Base-by-base conservation (phyloP, 2,329 filamentous ascomycete species). In the Fusarium concolor region DNA sequence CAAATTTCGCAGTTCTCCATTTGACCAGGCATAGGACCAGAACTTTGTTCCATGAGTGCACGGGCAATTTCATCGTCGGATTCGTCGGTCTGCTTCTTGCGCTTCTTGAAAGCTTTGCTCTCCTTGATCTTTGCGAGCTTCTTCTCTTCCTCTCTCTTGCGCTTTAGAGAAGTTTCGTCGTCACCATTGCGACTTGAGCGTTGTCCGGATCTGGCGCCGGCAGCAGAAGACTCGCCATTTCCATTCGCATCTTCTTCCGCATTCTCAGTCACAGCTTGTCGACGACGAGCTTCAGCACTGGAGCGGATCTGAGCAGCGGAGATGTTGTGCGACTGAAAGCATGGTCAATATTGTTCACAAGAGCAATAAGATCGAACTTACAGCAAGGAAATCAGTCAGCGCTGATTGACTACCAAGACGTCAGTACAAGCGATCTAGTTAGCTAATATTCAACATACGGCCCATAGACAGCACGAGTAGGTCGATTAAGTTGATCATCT, bases 1-100 rank as follows among this genome's bases (percentile, higher is more conserved):
- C 95, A 98, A 5, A 90, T 81, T 65, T 92, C 93, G 76, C 95
- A 98, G 70, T 97, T 94, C 67, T 92, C 93, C 75, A 95, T 87
- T 78, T 98, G 95, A 4, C 93, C 94, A 3, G 93, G 92, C n/a
- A 90, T 77, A 3, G 90, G 89, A 31, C 82, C 82, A 37, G 79
- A 72, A 26, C 76, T 76, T 62, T 84, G 72, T 50, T 85, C 71
- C 73, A 88, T 80, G 18, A 88, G 78, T 71, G 82, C 80, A 14
- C 78, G 77, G 4, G 82, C 83, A 44, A 87, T 67, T 17, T 85
- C 86, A 50, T 86, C 83, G 9, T 84, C 82, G 11, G 77, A 78
- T 42, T 79, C 77, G 6, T 70, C 71, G 6, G 67, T 69, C 8
- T 71, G 42, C 51, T 77, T 81, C 78, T 85, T 87, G 55, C 82